Evolutionary conservation across 495 filamentous ascomycete species (phyloP).

Genomic region (Aspergillus bridgeri): DNA sequence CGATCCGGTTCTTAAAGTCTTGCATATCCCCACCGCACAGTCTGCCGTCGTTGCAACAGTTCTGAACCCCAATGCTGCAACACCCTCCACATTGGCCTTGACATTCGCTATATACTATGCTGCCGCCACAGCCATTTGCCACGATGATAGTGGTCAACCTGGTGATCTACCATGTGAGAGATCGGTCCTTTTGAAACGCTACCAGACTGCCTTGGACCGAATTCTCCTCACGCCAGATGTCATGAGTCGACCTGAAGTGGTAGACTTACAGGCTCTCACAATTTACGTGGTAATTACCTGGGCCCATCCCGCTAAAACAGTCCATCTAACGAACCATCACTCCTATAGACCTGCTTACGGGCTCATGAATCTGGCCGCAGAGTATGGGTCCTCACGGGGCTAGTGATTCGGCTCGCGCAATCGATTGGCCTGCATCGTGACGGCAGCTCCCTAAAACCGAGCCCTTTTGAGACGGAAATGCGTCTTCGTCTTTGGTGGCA

Average conservation of each 20-base stretch:
- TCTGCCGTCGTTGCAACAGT: conserved; percentile 30
- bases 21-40: conserved; percentile 57
- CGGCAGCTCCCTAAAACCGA: conserved; percentile 21
- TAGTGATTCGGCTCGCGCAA: conserved; percentile 30
- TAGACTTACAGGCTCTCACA: neutral
- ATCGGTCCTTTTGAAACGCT: neutral
- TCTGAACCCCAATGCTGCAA: conserved; percentile 21
- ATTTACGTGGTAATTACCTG: conserved; percentile 6
- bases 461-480: conserved; percentile 34
- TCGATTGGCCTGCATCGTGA: conserved; percentile 36
- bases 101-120: neutral
- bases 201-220: neutral
- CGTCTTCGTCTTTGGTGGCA: conserved; percentile 34
- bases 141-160: too few species aligned
- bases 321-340: too few species aligned
- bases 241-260: neutral
- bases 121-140: neutral
- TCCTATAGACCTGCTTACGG: conserved; percentile 23
- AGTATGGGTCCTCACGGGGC: conserved; percentile 32
- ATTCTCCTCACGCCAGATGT: neutral
- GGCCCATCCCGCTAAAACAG: neutral
- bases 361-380: conserved; percentile 22
- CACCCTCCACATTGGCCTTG: conserved; percentile 9
- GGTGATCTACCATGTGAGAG: too few species aligned
- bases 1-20: conserved; percentile 61